Evolutionary conservation across 163 green algal genomes (phyloP).

Genomic region (Volvox carteri): DNA sequence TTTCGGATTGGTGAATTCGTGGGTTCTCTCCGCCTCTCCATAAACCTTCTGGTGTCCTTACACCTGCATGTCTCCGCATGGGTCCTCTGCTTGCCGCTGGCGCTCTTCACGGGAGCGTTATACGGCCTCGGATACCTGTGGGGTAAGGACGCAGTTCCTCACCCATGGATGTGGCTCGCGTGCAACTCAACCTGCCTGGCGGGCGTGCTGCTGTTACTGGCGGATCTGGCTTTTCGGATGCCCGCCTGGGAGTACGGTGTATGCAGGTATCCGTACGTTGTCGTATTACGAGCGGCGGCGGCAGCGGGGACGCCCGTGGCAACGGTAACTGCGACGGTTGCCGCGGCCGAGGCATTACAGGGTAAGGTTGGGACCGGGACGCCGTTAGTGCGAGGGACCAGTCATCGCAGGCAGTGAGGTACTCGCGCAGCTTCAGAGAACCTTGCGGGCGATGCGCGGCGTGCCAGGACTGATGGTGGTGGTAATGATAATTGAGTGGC

Average conservation of each 20-base stretch:
- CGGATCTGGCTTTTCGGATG: conserved; percentile 1
- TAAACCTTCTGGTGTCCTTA: not conserved
- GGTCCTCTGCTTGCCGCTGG: conserved; percentile 19
- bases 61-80: conserved; percentile 34
- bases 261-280: conserved; percentile 27
- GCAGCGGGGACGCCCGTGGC: not conserved
- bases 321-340: not conserved
- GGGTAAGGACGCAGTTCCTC: conserved; percentile 21
- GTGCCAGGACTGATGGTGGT: too few species aligned
- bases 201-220: conserved; percentile 20
- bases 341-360: not conserved
- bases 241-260: conserved; percentile 13
- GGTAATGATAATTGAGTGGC: too few species aligned
- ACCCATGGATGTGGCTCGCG: conserved; percentile 31
- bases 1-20: not conserved
- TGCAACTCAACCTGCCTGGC: conserved; percentile 22
- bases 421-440: too few species aligned
- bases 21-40: not conserved
- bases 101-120: not conserved
- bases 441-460: too few species aligned
- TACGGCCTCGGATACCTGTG: conserved; percentile 39
- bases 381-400: not conserved
- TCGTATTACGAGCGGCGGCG: not conserved
- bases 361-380: too few species aligned
- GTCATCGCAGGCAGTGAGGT: not conserved